Evolutionary conservation across 2,329 filamentous ascomycete genomes (phyloP).

Genomic region (Diaporthe ampelina): DNA sequence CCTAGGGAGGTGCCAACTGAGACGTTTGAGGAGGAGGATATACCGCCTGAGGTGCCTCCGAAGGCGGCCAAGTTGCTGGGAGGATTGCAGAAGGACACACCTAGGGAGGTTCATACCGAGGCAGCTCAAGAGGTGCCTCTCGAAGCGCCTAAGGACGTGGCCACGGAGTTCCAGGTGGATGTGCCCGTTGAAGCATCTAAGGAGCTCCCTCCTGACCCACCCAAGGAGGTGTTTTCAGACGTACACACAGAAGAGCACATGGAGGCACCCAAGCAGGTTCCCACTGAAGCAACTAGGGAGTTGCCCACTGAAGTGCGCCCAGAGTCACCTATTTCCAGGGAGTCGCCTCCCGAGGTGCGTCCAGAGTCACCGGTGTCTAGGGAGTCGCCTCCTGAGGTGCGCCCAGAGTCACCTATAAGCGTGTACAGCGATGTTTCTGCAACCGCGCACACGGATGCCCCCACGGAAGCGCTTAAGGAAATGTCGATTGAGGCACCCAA

Average conservation of each 20-base stretch:
- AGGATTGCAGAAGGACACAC: neutral
- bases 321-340: neutral
- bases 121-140: slow-evolving; percentile 21
- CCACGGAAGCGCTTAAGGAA: too few species aligned
- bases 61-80: neutral
- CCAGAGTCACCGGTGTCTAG: too few species aligned
- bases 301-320: neutral
- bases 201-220: neutral
- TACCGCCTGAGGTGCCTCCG: neutral
- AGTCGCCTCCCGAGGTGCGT: neutral
- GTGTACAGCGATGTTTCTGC: too few species aligned
- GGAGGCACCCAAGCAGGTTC: neutral
- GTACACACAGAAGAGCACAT: neutral
- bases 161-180: neutral
- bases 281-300: neutral
- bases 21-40: neutral
- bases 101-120: neutral
- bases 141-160: neutral
- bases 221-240: neutral
- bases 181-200: neutral
- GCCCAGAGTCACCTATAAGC: too few species aligned
- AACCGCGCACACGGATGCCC: too few species aligned
- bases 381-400: neutral
- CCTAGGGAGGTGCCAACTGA: neutral
- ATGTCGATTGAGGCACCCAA: neutral